A percentile compares a stretch with the other conserved stretches of the same genome.
Evolutionary conservation across 768 basidiomycete genomes (phyloP).

Genomic region (Lactarius evosmus): DNA sequence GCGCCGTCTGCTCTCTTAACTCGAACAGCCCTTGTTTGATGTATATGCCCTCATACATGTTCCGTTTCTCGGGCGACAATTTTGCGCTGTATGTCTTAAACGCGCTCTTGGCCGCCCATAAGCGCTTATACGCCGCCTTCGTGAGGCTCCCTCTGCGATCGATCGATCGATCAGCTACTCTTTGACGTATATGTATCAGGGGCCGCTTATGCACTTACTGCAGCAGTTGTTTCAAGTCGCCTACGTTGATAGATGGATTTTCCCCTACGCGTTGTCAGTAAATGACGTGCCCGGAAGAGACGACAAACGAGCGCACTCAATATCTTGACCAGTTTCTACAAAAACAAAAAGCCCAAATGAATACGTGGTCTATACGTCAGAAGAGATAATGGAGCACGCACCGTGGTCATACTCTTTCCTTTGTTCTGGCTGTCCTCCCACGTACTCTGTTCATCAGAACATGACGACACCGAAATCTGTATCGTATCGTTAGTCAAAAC

Average conservation of each 20-base stretch:
- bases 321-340: slow-evolving; percentile 11
- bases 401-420: slow-evolving; percentile 22
- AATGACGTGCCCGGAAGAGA: neutral
- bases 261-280: neutral
- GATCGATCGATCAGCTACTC: neutral
- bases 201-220: slow-evolving; percentile 7
- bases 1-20: neutral
- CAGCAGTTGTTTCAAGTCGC: slow-evolving; percentile 5
- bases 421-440: slow-evolving; percentile 17
- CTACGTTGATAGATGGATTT: slow-evolving; percentile 10
- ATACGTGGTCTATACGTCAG: neutral
- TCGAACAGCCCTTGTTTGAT: neutral
- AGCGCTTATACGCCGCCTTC: neutral
- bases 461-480: slow-evolving; percentile 21
- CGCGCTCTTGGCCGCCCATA: neutral
- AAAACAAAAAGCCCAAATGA: neutral
- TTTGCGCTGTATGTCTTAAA: neutral
- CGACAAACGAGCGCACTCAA: slow-evolving; percentile 6
- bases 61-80: neutral
- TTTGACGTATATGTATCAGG: neutral
- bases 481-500: neutral
- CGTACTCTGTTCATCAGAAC: slow-evolving; percentile 5
- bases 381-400: slow-evolving; percentile 2
- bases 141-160: neutral
- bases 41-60: neutral